Percentiles rank a stretch among this genome's conserved stretches.
Conservation (phyloP, 225 moss, liverwort and hornwort species). For the Marchantia paleacea region DNA sequence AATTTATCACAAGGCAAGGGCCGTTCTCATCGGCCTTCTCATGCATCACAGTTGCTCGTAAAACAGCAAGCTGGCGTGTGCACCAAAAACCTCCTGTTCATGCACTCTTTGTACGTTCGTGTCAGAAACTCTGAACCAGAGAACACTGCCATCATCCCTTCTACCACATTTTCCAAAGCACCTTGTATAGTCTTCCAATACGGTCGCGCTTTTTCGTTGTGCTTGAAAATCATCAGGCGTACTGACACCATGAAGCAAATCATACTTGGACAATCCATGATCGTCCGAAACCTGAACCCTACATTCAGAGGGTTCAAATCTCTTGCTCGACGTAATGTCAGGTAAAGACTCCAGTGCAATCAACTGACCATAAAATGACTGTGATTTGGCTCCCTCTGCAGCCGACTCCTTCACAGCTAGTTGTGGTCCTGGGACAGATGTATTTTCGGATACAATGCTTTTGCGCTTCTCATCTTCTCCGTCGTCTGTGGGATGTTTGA, state of each 20-base stretch:
- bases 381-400: neutral
- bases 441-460: neutral
- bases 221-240: conserved; percentile 4
- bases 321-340: neutral
- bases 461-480: conserved; percentile 25
- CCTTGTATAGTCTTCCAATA: conserved; percentile 4
- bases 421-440: neutral
- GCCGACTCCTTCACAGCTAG: neutral
- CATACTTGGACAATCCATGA: neutral
- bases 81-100: conserved; percentile 69
- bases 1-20: neutral
- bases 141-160: conserved; percentile 20
- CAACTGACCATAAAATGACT: neutral
- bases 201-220: conserved; percentile 9
- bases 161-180: conserved; percentile 10
- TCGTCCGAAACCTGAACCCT: neutral
- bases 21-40: neutral
- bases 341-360: neutral
- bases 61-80: conserved; percentile 74
- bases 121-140: conserved; percentile 94
- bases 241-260: neutral
- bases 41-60: conserved; percentile 54
- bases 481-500: conserved; percentile 4
- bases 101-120: conserved; percentile 65
- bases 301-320: neutral